Percentiles rank a stretch among this genome's conserved stretches.
phyloP scores from a whole-genome alignment of 2,329 filamentous ascomycete genomes.

The Exophiala sideris region DNA sequence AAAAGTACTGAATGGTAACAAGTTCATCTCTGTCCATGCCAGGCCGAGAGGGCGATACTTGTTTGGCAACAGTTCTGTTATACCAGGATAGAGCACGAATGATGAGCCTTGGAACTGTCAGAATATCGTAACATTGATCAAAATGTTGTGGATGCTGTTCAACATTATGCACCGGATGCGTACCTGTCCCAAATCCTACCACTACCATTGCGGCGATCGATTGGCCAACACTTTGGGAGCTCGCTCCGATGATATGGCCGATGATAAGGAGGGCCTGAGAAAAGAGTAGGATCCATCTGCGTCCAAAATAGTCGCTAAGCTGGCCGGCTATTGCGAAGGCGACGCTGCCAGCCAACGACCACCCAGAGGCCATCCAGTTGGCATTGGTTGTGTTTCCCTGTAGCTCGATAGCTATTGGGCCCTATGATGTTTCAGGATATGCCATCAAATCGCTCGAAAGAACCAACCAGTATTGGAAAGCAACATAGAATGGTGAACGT shows the following conservation, averaged over 20 bases:
- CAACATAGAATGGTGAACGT: conserved; percentile 1
- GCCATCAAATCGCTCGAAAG: too few relatives aligned
- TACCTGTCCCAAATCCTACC: conserved; percentile 3
- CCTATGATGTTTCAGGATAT: too few relatives aligned
- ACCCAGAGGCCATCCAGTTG: conserved; percentile 7
- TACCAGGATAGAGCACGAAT: neutral
- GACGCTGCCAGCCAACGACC: conserved; percentile 6
- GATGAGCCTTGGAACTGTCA: neutral
- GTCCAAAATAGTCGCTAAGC: conserved; percentile 9
- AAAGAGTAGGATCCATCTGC: neutral
- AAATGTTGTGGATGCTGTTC: neutral
- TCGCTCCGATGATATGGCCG: conserved; percentile 7
- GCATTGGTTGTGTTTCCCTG: neutral
- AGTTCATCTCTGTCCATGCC: conserved; percentile 3
- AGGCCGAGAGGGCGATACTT: conserved; percentile 9
- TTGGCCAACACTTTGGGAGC: conserved; percentile 1
- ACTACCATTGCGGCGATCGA: conserved; percentile 8
- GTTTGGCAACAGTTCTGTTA: conserved; percentile 10
- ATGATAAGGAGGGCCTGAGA: conserved; percentile 2
- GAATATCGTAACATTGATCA: neutral
- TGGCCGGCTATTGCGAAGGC: conserved; percentile 4
- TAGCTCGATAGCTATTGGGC: conserved; percentile 1
- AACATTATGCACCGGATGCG: neutral
- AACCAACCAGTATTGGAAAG: neutral
- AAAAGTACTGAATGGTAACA: conserved; percentile 3